phyloP scores from a whole-genome alignment of 1,284 basidiomycete species.

The Abortiporus biennis region DNA sequence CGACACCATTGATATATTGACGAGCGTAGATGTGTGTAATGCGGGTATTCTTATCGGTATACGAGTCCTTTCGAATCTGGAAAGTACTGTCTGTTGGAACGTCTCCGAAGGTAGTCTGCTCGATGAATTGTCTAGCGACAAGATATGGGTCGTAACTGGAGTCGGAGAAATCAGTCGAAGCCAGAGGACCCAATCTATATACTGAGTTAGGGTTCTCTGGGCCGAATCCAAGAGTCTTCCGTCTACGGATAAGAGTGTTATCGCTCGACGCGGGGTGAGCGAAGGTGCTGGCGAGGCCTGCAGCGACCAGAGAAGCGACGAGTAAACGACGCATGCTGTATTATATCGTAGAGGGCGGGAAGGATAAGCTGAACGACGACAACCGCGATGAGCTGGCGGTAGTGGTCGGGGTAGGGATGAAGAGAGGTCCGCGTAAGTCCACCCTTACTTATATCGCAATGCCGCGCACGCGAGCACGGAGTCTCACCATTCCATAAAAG shows the following conservation, averaged over 20 bases:
- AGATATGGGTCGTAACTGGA: slow-evolving; percentile 42
- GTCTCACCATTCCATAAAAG: too few species aligned
- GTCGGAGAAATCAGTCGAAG: slow-evolving; percentile 33
- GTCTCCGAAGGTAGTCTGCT: slow-evolving; percentile 36
- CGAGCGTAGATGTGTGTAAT: slow-evolving; percentile 81
- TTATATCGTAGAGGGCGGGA: too few species aligned
- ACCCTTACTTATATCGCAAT: too few species aligned
- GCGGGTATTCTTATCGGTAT: slow-evolving; percentile 80
- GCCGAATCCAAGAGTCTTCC: slow-evolving; percentile 81
- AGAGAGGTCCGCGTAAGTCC: too few species aligned
- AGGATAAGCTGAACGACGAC: too few species aligned
- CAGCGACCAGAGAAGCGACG: slow-evolving; percentile 26
- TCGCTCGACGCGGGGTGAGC: slow-evolving; percentile 15
- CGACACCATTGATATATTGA: slow-evolving; percentile 77
- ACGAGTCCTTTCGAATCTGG: slow-evolving; percentile 73
- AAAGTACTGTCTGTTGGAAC: slow-evolving; percentile 37
- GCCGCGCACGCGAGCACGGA: too few species aligned
- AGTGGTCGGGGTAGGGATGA: too few species aligned
- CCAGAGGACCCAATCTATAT: slow-evolving; percentile 50
- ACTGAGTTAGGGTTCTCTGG: slow-evolving; percentile 68
- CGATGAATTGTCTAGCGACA: slow-evolving; percentile 57
- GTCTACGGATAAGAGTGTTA: slow-evolving; percentile 28
- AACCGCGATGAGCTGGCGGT: too few species aligned
- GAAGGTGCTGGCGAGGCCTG: slow-evolving; percentile 24
- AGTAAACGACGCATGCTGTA: slow-evolving; percentile 29